Evolutionary conservation across 2,329 filamentous ascomycete species (phyloP).

Genomic region (Calonectria pauciramosa): DNA sequence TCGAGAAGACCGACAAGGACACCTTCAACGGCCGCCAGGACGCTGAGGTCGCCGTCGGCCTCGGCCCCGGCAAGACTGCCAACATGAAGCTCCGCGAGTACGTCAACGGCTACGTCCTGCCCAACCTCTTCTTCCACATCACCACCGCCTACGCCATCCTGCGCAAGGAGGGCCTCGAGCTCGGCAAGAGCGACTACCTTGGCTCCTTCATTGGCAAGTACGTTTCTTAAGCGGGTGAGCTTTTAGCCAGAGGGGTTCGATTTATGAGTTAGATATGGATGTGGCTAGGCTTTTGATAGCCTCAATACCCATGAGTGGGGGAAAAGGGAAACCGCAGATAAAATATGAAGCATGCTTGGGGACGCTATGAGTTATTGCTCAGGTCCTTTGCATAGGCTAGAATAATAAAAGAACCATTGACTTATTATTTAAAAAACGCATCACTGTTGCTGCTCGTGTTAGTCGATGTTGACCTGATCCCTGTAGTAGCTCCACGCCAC

Average conservation of each 20-base stretch:
- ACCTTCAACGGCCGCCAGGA: conserved; percentile 49
- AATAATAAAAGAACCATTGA: conserved; percentile 1
- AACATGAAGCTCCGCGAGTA: conserved; percentile 55
- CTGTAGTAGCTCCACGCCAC: not conserved
- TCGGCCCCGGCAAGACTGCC: conserved; percentile 48
- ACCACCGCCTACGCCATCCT: conserved; percentile 72
- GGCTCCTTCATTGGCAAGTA: conserved; percentile 48
- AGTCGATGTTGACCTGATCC: not conserved
- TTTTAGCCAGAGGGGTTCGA: not conserved
- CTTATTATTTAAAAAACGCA: not conserved
- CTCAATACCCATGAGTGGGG: not conserved
- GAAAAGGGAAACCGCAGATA: not conserved
- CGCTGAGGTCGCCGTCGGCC: conserved; percentile 46
- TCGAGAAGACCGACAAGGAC: conserved; percentile 51
- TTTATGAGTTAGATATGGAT: not conserved
- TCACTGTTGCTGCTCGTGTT: not conserved
- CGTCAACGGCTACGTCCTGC: conserved; percentile 62
- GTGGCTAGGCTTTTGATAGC: not conserved
- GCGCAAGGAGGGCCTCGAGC: conserved; percentile 70
- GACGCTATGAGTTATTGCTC: not conserved
- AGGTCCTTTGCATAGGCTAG: not conserved
- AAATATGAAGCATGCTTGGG: not conserved
- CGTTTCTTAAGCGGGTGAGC: conserved; percentile 23
- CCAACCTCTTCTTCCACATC: conserved; percentile 76
- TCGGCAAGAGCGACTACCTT: conserved; percentile 73